Conservation (phyloP, 192 early-diverging fungal genomes). For the Lobosporangium transversale region DNA sequence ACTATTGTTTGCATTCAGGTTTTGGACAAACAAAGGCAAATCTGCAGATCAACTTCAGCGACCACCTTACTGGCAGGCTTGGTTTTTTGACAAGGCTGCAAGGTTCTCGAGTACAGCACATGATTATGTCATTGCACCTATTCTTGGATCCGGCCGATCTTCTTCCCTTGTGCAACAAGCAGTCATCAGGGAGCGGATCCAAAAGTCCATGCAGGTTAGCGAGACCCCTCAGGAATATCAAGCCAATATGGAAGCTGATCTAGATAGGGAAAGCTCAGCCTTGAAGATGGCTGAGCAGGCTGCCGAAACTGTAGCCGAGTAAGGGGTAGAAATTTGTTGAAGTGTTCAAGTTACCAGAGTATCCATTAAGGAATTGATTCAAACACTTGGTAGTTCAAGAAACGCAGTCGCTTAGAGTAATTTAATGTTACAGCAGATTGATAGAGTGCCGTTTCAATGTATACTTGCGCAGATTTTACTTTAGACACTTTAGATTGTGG, state of each 20-base stretch:
- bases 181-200: slow-evolving; percentile 10
- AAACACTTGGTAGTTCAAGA: too few relatives aligned
- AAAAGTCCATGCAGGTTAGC: neutral
- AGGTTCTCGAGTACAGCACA: slow-evolving; percentile 9
- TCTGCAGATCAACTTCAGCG: slow-evolving; percentile 5
- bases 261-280: neutral
- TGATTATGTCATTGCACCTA: slow-evolving; percentile 18
- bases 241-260: neutral
- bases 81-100: slow-evolving; percentile 20
- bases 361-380: too few relatives aligned
- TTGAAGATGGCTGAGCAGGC: slow-evolving; percentile 19
- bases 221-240: slow-evolving; percentile 4
- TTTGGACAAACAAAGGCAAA: slow-evolving; percentile 23
- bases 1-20: slow-evolving; percentile 14
- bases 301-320: slow-evolving; percentile 10
- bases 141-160: slow-evolving; percentile 36
- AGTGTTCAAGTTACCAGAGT: too few relatives aligned
- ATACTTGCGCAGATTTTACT: too few relatives aligned
- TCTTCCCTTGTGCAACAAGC: slow-evolving; percentile 20
- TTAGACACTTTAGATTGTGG: too few relatives aligned
- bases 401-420: too few relatives aligned
- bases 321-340: too few relatives aligned
- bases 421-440: too few relatives aligned
- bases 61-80: slow-evolving; percentile 34
- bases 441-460: too few relatives aligned